Evolutionary conservation across 345 rosid genomes (phyloP).

Genomic region (Toxicodendron radicans): DNA sequence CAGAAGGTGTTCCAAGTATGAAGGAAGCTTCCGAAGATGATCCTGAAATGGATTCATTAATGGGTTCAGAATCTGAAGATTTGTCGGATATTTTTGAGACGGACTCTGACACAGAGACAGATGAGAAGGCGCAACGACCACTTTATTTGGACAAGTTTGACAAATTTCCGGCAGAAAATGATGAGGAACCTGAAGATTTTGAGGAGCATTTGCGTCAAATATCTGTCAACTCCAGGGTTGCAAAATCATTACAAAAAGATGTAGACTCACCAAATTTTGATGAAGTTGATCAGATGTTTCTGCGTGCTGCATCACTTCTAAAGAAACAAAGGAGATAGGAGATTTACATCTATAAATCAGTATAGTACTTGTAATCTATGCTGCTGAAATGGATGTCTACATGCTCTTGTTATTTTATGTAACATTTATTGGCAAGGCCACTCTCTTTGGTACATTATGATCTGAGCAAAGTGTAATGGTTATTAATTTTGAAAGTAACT

Average conservation of each 20-base stretch:
- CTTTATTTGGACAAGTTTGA: slow-evolving; percentile 74
- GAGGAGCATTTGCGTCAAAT: slow-evolving; percentile 49
- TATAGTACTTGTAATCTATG: too few species aligned
- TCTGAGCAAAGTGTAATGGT: background rate
- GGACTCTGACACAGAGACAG: slow-evolving; percentile 58
- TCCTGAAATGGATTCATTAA: slow-evolving; percentile 32
- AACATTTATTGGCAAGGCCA: background rate
- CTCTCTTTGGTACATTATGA: background rate
- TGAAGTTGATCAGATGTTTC: slow-evolving; percentile 81
- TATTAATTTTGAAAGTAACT: background rate
- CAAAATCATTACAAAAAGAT: slow-evolving; percentile 28
- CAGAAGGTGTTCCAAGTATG: slow-evolving; percentile 21
- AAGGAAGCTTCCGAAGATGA: slow-evolving; percentile 50
- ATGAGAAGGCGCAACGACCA: slow-evolving; percentile 43
- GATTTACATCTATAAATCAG: background rate
- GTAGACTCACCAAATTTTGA: slow-evolving; percentile 56
- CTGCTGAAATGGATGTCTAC: background rate
- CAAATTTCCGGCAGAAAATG: slow-evolving; percentile 53
- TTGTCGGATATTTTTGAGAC: slow-evolving; percentile 87
- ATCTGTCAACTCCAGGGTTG: slow-evolving; percentile 30
- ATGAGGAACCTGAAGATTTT: slow-evolving; percentile 49
- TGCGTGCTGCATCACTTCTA: slow-evolving; percentile 74
- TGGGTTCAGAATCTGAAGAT: slow-evolving; percentile 68
- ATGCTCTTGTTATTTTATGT: background rate
- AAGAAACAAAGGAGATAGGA: slow-evolving; percentile 55